A percentile compares a stretch with the other conserved stretches of the same genome.
Conservation (phyloP, 208 protist genomes). For the Crithidia fasciculata region DNA sequence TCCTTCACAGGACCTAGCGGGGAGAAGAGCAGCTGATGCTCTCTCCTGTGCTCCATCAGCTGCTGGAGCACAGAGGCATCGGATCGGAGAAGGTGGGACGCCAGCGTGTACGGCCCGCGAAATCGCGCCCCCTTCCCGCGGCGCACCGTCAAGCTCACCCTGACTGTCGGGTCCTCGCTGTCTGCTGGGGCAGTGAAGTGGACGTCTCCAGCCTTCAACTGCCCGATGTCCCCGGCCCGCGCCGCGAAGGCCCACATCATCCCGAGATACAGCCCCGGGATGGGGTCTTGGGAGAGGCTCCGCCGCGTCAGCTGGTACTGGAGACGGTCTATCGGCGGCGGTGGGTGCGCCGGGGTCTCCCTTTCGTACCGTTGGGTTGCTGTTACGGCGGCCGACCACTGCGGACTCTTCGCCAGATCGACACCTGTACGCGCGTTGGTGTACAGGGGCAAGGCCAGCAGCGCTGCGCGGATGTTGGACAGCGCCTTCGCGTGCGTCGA, state of each 20-base stretch:
- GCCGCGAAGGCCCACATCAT: background rate
- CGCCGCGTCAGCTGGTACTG: background rate
- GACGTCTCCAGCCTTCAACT: background rate
- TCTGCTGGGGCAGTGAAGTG: background rate
- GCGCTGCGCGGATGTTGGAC: background rate
- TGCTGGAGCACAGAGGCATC: background rate
- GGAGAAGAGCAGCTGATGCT: background rate
- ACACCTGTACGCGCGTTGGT: background rate
- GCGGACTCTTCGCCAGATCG: background rate
- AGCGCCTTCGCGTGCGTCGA: slow-evolving; percentile 1
- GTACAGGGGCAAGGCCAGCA: background rate
- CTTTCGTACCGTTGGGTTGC: background rate
- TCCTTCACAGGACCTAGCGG: background rate
- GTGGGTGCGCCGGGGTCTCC: background rate
- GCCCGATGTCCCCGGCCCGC: background rate
- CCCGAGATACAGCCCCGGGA: background rate
- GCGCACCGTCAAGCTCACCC: background rate
- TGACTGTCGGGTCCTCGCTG: background rate
- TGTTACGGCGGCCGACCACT: background rate
- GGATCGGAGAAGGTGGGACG: background rate
- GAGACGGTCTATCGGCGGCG: background rate
- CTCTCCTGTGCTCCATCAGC: background rate
- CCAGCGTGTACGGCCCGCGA: background rate
- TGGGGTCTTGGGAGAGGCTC: background rate
- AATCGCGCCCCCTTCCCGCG: background rate